Percentiles rank a stretch among this genome's conserved stretches.
These are phyloP conservation scores for Colletotrichum coccodes DNA, from an alignment of 2,329 filamentous ascomycete genomes.

Conservation along the genomic window DNA sequence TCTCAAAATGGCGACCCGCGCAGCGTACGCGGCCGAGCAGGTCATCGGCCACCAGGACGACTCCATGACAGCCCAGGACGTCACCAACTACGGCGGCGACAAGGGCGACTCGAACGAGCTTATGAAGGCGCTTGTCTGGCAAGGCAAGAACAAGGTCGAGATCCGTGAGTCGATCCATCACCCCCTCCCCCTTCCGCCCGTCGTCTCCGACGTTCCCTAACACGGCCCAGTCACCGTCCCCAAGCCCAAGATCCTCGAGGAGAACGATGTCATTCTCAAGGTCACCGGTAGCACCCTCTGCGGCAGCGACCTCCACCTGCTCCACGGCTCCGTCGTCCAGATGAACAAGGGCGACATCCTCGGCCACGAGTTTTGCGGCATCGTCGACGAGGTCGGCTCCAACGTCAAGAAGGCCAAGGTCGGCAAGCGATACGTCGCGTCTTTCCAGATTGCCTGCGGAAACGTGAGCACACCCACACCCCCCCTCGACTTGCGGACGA, in stretches of 20 bases:
- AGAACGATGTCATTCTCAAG: constrained; percentile 81
- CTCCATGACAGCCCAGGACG: constrained; percentile 73
- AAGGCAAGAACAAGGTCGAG: constrained; percentile 82
- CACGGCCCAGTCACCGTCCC: constrained; percentile 65
- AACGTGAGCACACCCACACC: constrained; percentile 37
- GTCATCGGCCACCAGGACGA: constrained; percentile 74
- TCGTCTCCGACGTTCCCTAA: background rate
- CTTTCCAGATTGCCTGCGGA: constrained; percentile 84
- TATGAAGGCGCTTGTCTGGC: constrained; percentile 87
- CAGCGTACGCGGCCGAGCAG: constrained; percentile 75
- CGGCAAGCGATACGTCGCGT: constrained; percentile 81
- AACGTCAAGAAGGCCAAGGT: constrained; percentile 62
- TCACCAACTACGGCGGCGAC: constrained; percentile 65
- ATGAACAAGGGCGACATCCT: constrained; percentile 74
- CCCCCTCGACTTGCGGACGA: accelerated
- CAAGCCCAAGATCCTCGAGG: constrained; percentile 78
- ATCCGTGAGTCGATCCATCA: constrained; percentile 56
- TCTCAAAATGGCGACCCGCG: constrained; percentile 67
- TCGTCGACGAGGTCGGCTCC: constrained; percentile 66
- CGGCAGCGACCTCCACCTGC: constrained; percentile 68
- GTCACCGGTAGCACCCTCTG: constrained; percentile 73
- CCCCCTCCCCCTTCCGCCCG: background rate
- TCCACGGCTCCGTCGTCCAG: constrained; percentile 66
- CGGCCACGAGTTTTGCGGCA: constrained; percentile 70
- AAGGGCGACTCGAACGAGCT: constrained; percentile 62